phyloP scores from a whole-genome alignment of 1,139 yeast genomes.

The Kluyveromyces marxianus region DNA sequence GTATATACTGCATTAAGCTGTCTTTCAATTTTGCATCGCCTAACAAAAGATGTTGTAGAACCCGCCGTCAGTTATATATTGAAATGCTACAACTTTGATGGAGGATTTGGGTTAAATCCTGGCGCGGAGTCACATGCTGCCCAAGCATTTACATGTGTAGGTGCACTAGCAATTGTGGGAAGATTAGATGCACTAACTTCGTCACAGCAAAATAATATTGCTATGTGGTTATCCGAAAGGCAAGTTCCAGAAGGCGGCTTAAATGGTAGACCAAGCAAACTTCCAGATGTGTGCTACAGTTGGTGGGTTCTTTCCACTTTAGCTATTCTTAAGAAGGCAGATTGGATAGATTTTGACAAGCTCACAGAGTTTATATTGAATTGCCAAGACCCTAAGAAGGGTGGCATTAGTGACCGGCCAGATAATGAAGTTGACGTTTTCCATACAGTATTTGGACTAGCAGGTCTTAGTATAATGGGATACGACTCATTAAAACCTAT shows the following conservation, averaged over 20 bases:
- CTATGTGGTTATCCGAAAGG: constrained; percentile 87
- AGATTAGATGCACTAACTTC: constrained; percentile 41
- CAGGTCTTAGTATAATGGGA: constrained; percentile 75
- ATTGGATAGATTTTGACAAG: constrained; percentile 66
- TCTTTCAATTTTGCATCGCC: constrained; percentile 57
- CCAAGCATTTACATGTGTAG: constrained; percentile 83
- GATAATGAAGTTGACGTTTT: constrained; percentile 89
- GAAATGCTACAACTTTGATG: constrained; percentile 83
- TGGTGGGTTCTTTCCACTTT: constrained; percentile 95
- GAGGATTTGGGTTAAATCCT: constrained; percentile 90
- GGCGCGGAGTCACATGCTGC: constrained; percentile 96
- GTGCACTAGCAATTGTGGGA: constrained; percentile 62
- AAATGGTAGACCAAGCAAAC: constrained; percentile 92
- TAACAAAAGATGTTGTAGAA: constrained; percentile 53
- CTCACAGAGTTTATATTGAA: constrained; percentile 58
- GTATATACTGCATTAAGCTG: constrained; percentile 75
- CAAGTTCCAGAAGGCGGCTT: constrained; percentile 89
- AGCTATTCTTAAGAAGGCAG: constrained; percentile 54
- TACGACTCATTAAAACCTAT: constrained; percentile 48
- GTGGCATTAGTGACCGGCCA: constrained; percentile 90
- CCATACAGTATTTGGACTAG: constrained; percentile 85
- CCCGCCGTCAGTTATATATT: constrained; percentile 61
- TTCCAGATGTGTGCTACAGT: constrained; percentile 93
- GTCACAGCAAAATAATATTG: constrained; percentile 33
- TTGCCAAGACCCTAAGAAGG: constrained; percentile 71